These are phyloP conservation scores for Aspergillus persii DNA, from an alignment of 2,329 filamentous ascomycete species.

Conservation along the genomic window DNA sequence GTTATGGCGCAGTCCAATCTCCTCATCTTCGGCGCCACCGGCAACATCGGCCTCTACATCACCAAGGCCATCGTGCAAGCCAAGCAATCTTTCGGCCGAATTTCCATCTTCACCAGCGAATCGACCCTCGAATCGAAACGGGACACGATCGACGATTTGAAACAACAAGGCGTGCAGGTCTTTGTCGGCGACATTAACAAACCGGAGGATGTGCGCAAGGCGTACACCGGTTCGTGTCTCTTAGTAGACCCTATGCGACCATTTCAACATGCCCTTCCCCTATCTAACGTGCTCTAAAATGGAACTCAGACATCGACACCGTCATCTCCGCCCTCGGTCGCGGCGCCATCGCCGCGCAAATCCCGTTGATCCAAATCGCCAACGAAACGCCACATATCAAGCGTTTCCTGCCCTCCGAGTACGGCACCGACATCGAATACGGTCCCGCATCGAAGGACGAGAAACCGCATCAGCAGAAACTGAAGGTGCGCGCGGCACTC, in stretches of 20 bases:
- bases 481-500: constrained; percentile 64
- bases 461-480: constrained; percentile 67
- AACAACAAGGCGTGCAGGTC: constrained; percentile 51
- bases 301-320: constrained; percentile 54
- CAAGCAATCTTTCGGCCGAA: constrained; percentile 51
- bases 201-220: constrained; percentile 53
- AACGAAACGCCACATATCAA: constrained; percentile 54
- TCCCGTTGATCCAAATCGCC: constrained; percentile 60
- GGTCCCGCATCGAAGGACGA: constrained; percentile 57
- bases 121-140: constrained; percentile 52
- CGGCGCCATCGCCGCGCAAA: constrained; percentile 60
- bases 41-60: constrained; percentile 42
- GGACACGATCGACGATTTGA: constrained; percentile 47
- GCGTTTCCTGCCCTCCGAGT: constrained; percentile 68
- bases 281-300: no score
- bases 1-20: constrained; percentile 13
- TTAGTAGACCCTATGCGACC: not conserved
- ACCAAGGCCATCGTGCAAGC: constrained; percentile 48
- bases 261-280: not conserved
- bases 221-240: constrained; percentile 48
- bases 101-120: constrained; percentile 59
- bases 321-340: constrained; percentile 65
- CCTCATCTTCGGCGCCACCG: constrained; percentile 25
- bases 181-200: constrained; percentile 56
- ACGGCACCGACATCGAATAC: constrained; percentile 65